These are phyloP conservation scores for Russula griseocarnosa DNA, from an alignment of 768 basidiomycete genomes.

Conservation along the genomic window DNA sequence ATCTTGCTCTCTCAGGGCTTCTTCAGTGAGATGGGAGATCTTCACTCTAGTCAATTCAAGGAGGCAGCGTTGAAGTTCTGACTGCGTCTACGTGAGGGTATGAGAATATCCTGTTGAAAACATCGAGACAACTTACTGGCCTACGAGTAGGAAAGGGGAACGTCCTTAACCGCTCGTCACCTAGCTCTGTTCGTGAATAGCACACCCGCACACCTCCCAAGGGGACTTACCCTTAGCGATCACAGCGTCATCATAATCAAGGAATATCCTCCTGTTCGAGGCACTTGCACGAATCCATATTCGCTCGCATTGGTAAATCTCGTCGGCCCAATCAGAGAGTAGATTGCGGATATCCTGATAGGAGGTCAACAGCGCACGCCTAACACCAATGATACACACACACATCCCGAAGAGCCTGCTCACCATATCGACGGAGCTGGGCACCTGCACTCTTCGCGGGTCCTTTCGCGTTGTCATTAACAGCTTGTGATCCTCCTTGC, in stretches of 20 bases:
- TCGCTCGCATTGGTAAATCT: slow-evolving; percentile 78
- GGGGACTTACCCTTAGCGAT: slow-evolving; percentile 53
- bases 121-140: slow-evolving; percentile 58
- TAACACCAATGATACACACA: slow-evolving; percentile 30
- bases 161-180: slow-evolving; percentile 75
- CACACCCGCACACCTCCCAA: neutral
- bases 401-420: slow-evolving; percentile 86
- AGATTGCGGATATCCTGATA: slow-evolving; percentile 82
- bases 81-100: slow-evolving; percentile 61
- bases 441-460: slow-evolving; percentile 94
- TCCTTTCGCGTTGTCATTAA: slow-evolving; percentile 91
- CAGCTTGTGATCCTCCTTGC: slow-evolving; percentile 91
- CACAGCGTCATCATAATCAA: slow-evolving; percentile 79
- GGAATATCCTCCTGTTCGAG: slow-evolving; percentile 82
- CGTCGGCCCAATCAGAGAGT: slow-evolving; percentile 80
- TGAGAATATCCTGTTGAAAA: slow-evolving; percentile 1
- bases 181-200: slow-evolving; percentile 29
- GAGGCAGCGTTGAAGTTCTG: slow-evolving; percentile 84
- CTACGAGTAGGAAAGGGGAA: slow-evolving; percentile 97
- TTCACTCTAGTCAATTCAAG: slow-evolving; percentile 82
- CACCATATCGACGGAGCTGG: slow-evolving; percentile 88
- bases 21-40: slow-evolving; percentile 80
- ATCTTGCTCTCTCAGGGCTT: slow-evolving; percentile 78
- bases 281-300: slow-evolving; percentile 91
- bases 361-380: slow-evolving; percentile 4